Conservation (phyloP, 2,329 filamentous ascomycete genomes). For the Neoarthrinium moseri region DNA sequence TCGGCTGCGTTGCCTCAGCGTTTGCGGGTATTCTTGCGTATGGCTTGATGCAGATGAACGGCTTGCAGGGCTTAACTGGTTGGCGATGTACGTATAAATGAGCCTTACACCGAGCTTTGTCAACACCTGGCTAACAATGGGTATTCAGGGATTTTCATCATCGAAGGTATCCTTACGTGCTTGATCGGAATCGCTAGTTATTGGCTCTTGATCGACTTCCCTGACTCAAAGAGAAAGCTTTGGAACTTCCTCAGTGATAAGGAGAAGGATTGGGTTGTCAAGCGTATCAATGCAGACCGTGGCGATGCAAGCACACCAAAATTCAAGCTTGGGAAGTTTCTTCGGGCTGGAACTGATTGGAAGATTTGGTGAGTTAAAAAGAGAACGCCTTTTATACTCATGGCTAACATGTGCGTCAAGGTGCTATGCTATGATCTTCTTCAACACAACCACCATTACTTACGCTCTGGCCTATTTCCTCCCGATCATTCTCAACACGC, state of each 20-base stretch:
- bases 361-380: constrained; percentile 12
- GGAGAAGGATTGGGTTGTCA: constrained; percentile 36
- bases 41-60: constrained; percentile 65
- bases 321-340: constrained; percentile 36
- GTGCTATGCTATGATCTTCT: constrained; percentile 60
- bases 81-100: constrained; percentile 65
- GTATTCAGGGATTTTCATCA: constrained; percentile 21
- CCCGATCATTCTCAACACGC: constrained; percentile 66
- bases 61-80: constrained; percentile 51
- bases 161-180: constrained; percentile 54
- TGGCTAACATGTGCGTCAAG: no score
- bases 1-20: constrained; percentile 65
- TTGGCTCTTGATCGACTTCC: constrained; percentile 49
- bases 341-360: constrained; percentile 26
- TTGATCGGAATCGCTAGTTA: constrained; percentile 36
- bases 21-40: constrained; percentile 70
- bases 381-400: not conserved
- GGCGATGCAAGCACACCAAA: constrained; percentile 46
- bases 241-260: constrained; percentile 38
- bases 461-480: constrained; percentile 80
- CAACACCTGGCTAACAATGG: not conserved
- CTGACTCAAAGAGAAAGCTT: constrained; percentile 37
- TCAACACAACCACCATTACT: constrained; percentile 67
- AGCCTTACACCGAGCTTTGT: no score
- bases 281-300: constrained; percentile 42